Percentiles rank a stretch among this genome's conserved stretches.
These are phyloP conservation scores for Hippophae tibetana DNA, from an alignment of 306 rosid genomes.

Conservation along the genomic window DNA sequence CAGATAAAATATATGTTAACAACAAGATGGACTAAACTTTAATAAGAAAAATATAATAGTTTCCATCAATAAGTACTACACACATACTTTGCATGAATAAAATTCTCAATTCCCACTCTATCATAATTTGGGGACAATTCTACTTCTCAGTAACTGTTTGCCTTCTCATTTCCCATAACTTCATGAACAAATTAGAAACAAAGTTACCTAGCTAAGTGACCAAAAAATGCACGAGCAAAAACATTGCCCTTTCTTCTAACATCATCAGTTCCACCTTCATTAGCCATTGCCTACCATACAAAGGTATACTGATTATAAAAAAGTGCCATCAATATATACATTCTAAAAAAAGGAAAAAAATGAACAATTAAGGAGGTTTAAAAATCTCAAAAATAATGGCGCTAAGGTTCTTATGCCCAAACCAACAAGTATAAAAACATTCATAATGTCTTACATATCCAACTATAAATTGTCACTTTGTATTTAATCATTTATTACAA, in stretches of 20 bases:
- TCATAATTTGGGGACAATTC: constrained; percentile 93
- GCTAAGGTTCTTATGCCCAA: constrained; percentile 4
- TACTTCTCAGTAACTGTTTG: constrained; percentile 91
- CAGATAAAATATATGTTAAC: constrained; percentile 3
- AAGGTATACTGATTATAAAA: constrained; percentile 7
- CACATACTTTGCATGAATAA: constrained; percentile 96
- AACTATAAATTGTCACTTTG: too few relatives aligned
- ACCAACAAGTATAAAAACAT: not conserved
- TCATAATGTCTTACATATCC: too few relatives aligned
- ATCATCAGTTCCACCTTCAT: constrained; percentile 97
- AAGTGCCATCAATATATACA: not conserved
- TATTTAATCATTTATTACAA: too few relatives aligned
- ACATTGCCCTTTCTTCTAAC: constrained; percentile 97
- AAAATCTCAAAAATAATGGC: constrained; percentile 5
- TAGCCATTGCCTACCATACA: constrained; percentile 80
- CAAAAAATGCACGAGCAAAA: constrained; percentile 92
- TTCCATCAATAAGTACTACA: constrained; percentile 18
- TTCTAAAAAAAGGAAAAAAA: not conserved
- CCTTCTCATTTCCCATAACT: constrained; percentile 99
- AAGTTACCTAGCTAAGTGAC: constrained; percentile 55
- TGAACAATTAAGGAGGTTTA: not conserved
- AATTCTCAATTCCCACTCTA: constrained; percentile 98
- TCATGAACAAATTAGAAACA: constrained; percentile 12
- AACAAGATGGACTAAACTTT: constrained; percentile 5
- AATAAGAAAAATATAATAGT: constrained; percentile 17